phyloP scores from a whole-genome alignment of 306 rosid genomes.

The Fagus crenata region DNA sequence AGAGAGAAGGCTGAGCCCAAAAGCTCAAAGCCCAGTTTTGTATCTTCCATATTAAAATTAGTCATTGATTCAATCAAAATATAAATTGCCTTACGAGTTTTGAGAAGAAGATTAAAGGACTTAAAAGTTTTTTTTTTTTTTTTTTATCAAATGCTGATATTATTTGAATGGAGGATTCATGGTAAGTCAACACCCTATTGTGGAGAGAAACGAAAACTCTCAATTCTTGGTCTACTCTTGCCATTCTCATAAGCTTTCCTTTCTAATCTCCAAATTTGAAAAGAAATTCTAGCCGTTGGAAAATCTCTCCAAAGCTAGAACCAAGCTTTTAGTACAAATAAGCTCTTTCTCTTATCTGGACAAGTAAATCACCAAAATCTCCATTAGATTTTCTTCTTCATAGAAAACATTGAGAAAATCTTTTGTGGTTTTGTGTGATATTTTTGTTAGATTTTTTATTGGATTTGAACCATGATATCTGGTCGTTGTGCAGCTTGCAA shows the following conservation, averaged over 20 bases:
- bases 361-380: slow-evolving; percentile 21
- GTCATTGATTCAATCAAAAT: no score
- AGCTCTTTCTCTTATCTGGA: background rate
- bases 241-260: slow-evolving; percentile 28
- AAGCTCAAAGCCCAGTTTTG: no score
- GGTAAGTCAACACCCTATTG: slow-evolving; percentile 10
- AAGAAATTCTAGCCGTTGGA: slow-evolving; percentile 43
- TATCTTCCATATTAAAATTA: no score
- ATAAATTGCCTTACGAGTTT: no score
- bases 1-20: no score
- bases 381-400: slow-evolving; percentile 34
- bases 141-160: background rate
- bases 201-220: slow-evolving; percentile 13
- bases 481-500: slow-evolving; percentile 77
- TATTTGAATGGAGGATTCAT: background rate
- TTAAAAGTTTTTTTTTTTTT: background rate
- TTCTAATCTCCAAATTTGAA: background rate
- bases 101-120: no score
- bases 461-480: slow-evolving; percentile 29
- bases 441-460: slow-evolving; percentile 31
- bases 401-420: slow-evolving; percentile 29
- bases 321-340: slow-evolving; percentile 21
- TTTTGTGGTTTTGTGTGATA: slow-evolving; percentile 4
- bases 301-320: background rate
- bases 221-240: slow-evolving; percentile 19